phyloP scores from a whole-genome alignment of 2,329 filamentous ascomycete species.

The Neonectria hederae region DNA sequence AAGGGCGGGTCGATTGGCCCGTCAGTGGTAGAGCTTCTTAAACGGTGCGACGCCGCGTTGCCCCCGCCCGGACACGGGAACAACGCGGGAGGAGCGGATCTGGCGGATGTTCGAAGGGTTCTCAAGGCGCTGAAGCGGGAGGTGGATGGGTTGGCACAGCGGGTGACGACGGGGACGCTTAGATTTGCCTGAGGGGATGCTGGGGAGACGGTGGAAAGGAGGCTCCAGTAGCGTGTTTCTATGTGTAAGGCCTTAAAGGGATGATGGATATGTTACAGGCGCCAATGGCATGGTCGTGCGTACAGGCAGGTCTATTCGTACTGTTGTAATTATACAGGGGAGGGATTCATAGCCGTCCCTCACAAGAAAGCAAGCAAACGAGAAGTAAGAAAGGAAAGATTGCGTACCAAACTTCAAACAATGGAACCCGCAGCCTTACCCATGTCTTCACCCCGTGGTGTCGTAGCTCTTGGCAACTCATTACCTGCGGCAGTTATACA shows the following conservation, averaged over 20 bases:
- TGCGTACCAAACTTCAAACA: slow-evolving; percentile 2
- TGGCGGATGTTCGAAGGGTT: slow-evolving; percentile 54
- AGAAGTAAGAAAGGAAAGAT: slow-evolving; percentile 12
- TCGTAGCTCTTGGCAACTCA: not conserved
- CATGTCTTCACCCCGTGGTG: not conserved
- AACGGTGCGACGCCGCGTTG: slow-evolving; percentile 58
- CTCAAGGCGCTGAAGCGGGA: slow-evolving; percentile 56
- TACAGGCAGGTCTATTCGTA: slow-evolving; percentile 38
- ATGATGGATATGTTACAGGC: slow-evolving; percentile 44
- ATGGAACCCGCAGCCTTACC: slow-evolving; percentile 2
- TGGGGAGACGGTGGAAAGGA: not conserved
- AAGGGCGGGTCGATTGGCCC: slow-evolving; percentile 52
- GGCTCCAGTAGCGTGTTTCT: slow-evolving; percentile 31
- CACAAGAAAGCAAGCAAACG: slow-evolving; percentile 36
- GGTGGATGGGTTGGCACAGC: slow-evolving; percentile 55
- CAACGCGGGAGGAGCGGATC: slow-evolving; percentile 58
- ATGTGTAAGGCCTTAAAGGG: slow-evolving; percentile 30
- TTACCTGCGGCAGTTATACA: not conserved
- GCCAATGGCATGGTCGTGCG: slow-evolving; percentile 42
- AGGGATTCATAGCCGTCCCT: slow-evolving; percentile 26
- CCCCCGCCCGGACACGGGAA: slow-evolving; percentile 50
- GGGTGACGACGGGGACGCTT: slow-evolving; percentile 54
- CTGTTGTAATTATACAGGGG: slow-evolving; percentile 42
- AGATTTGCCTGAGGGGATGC: slow-evolving; percentile 54
- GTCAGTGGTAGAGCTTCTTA: slow-evolving; percentile 61